Evolutionary conservation across 768 basidiomycete species (phyloP).

Genomic region (Boletellus ananiceps): DNA sequence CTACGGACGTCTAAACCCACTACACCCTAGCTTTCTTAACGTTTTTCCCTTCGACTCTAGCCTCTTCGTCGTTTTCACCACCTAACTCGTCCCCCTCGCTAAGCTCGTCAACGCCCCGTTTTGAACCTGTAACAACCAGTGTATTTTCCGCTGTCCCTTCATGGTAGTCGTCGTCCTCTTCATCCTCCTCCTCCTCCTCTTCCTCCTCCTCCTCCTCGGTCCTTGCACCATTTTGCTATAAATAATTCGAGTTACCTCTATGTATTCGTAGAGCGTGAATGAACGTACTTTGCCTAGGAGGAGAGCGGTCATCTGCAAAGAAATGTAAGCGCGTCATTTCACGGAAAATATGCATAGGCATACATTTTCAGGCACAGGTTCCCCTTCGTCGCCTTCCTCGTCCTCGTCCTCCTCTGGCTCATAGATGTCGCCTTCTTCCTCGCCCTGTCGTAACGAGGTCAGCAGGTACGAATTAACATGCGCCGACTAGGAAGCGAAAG

Average conservation of each 20-base stretch:
- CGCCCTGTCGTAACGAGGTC: conserved; percentile 11
- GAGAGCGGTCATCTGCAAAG: conserved; percentile 22
- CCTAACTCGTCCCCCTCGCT: conserved; percentile 2
- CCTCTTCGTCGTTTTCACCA: conserved; percentile 10
- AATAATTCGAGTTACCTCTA: neutral
- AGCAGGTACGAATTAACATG: neutral
- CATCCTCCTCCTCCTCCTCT: conserved; percentile 13
- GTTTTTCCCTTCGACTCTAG: conserved; percentile 3
- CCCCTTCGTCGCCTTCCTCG: conserved; percentile 3
- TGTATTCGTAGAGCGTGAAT: neutral
- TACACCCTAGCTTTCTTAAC: conserved; percentile 28
- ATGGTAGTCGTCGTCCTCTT: conserved; percentile 21
- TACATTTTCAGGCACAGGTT: conserved; percentile 9
- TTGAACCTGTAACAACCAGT: conserved; percentile 15
- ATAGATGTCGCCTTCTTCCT: conserved; percentile 12
- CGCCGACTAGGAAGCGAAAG: neutral
- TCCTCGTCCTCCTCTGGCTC: conserved; percentile 19
- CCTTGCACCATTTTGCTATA: conserved; percentile 17
- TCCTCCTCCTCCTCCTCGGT: conserved; percentile 14
- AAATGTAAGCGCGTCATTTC: neutral
- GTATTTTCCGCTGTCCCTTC: conserved; percentile 12
- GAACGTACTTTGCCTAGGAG: conserved; percentile 19
- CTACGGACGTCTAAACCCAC: neutral
- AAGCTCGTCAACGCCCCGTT: conserved; percentile 25
- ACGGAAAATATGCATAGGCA: neutral